Base-by-base conservation (phyloP, 805 yeast species). In the Saccharomycopsis vini region DNA sequence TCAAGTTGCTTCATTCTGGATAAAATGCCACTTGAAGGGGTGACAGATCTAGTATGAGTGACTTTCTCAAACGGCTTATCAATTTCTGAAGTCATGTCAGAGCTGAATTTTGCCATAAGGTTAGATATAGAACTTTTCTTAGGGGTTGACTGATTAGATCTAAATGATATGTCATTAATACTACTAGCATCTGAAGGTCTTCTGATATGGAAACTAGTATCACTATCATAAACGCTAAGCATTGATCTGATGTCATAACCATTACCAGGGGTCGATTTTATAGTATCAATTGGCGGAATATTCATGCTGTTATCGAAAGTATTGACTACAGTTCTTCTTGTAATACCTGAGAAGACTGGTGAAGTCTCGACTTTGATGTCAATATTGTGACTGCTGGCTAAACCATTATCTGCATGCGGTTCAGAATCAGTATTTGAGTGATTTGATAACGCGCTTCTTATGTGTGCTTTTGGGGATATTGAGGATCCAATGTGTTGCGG, bases 1-100 rank as follows among this genome's bases (percentile, higher is more conserved):
- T 57, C 64, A 43, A 55, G 57, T 38, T 58, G 63, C 51, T 49
- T 60, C 39, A 59, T 59, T 42, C 56, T 55, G 3, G 61, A 57
- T 29, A 62, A 47, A 12, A 62, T 59, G 39, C 55, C 56, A 5
- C 46, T 43, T 12, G 43, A 31, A 5, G 46, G 42, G 12, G 45
- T 45, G 16, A 42, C 37, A 42, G 23, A 42, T 23, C 45, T 36
- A 6, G 32, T 23, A 13, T 18, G 19, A 22, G 20, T 36, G 19
- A n/a, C 20, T 21, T 24, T 24, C 18, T 22, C 39, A n/a, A 5
- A 5, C 9, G 26, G 18, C 6, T 30, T 18, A 10, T 19, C 39
- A 6, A 13, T n/a, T n/a, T n/a, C 12, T 5, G 18, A 3, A 4
- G 21, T 19, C n/a, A 15, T 22, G 10, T 37, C 45, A 18, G 23